Percentiles rank a stretch among this genome's conserved stretches.
These are phyloP conservation scores for Balansia obtecta DNA, from an alignment of 2,329 filamentous ascomycete species.

Conservation along the genomic window DNA sequence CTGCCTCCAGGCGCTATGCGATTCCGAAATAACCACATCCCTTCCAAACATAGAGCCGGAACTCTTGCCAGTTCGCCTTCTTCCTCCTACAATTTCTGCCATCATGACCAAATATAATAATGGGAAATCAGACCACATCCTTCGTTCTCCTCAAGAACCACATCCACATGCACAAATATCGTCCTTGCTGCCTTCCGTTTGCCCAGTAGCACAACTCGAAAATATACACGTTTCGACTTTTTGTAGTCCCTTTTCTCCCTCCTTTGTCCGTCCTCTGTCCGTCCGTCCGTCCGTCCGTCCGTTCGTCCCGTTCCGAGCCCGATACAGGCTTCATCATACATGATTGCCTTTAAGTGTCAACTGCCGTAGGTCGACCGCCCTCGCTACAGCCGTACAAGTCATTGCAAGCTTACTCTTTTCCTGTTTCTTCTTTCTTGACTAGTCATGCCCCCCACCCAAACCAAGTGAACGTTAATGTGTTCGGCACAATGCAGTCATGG, in stretches of 20 bases:
- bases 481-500: conserved; percentile 10
- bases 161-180: neutral
- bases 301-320: neutral
- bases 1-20: conserved; percentile 5
- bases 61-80: conserved; percentile 4
- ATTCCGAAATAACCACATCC: neutral
- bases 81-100: neutral
- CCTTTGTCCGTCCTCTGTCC: neutral
- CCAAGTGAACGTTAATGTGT: conserved; percentile 8
- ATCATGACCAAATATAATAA: neutral
- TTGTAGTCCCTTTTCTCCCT: neutral
- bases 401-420: neutral
- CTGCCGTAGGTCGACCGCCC: neutral
- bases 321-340: neutral
- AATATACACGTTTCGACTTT: neutral
- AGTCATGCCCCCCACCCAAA: neutral
- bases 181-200: neutral
- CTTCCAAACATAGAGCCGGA: neutral
- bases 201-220: neutral
- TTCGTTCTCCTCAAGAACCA: neutral
- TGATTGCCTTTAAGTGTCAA: neutral
- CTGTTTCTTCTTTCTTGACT: neutral
- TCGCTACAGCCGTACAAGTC: neutral
- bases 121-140: neutral
- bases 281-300: no score